These are phyloP conservation scores for Harringtonia lauricola DNA, from an alignment of 2,329 filamentous ascomycete genomes.

Conservation along the genomic window DNA sequence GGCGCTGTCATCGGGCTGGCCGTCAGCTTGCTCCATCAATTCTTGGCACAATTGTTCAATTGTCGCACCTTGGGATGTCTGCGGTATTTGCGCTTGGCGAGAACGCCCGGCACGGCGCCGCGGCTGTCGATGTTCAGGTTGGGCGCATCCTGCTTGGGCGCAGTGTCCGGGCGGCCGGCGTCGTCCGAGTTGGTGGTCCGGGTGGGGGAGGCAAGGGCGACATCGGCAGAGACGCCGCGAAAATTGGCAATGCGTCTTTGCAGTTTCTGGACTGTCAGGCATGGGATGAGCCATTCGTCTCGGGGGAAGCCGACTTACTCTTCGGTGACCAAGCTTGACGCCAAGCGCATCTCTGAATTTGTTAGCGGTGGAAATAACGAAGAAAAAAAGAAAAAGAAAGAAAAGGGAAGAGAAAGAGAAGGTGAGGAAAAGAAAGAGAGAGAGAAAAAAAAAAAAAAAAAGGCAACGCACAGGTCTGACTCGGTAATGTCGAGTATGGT, in stretches of 20 bases:
- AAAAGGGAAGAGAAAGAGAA: no score
- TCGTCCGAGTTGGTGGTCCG: conserved; percentile 47
- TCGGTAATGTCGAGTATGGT: conserved; percentile 77
- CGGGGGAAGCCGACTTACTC: no score
- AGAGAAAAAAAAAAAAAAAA: neutral
- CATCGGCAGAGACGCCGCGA: conserved; percentile 48
- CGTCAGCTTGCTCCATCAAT: neutral
- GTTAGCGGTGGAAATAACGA: no score
- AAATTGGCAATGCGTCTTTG: conserved; percentile 71
- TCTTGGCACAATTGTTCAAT: neutral
- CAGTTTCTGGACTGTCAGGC: conserved; percentile 50
- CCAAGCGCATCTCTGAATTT: conserved; percentile 52
- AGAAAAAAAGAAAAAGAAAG: no score
- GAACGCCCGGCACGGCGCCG: conserved; percentile 28
- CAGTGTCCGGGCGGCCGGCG: conserved; percentile 34
- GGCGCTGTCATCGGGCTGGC: conserved; percentile 63
- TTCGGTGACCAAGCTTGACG: conserved; percentile 70
- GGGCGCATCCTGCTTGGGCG: conserved; percentile 8
- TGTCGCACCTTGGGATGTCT: conserved; percentile 58
- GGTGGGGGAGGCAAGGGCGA: conserved; percentile 36
- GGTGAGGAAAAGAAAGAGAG: neutral
- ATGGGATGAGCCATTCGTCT: no score
- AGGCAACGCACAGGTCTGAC: conserved; percentile 57
- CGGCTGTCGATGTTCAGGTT: conserved; percentile 26
- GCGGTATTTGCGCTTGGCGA: conserved; percentile 63